These are phyloP conservation scores for Smittium mucronatum DNA, from an alignment of 371 early-diverging fungal species.

Conservation along the genomic window DNA sequence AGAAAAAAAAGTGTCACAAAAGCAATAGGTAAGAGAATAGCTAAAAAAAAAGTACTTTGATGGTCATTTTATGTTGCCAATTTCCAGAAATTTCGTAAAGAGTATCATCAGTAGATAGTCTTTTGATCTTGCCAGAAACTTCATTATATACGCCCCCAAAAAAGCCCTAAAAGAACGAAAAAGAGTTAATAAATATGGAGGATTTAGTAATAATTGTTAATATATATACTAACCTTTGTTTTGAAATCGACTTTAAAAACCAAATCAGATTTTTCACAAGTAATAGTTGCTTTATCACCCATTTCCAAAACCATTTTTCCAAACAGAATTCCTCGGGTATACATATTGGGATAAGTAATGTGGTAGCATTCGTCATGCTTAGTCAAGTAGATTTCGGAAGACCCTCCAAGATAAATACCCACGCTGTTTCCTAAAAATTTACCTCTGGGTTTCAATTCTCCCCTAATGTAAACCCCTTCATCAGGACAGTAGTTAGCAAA, in stretches of 20 bases:
- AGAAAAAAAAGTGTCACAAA: no score
- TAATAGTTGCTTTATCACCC: conserved; percentile 63
- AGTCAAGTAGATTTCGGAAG: conserved; percentile 44
- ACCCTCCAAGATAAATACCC: conserved; percentile 77
- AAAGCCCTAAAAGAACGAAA: conserved; percentile 38
- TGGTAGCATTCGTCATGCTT: conserved; percentile 59
- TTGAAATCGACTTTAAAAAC: conserved; percentile 77
- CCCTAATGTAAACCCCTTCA: conserved; percentile 61
- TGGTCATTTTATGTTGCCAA: conserved; percentile 68
- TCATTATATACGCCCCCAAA: conserved; percentile 72
- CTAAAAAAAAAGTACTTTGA: no score
- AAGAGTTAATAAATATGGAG: neutral
- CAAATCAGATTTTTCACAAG: conserved; percentile 59
- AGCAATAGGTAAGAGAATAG: conserved; percentile 34
- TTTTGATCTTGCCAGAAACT: conserved; percentile 69
- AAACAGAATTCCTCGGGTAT: conserved; percentile 82
- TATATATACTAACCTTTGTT: conserved; percentile 58
- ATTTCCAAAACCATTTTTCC: conserved; percentile 91
- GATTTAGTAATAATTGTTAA: neutral
- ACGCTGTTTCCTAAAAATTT: conserved; percentile 89
- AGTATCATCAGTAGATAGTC: conserved; percentile 46
- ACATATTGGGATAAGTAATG: conserved; percentile 81
- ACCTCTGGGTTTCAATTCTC: conserved; percentile 76
- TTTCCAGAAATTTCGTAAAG: conserved; percentile 73
- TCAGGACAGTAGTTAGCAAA: conserved; percentile 76